Conservation (phyloP, 2,329 filamentous ascomycete genomes). For the Sporothrix humicola region DNA sequence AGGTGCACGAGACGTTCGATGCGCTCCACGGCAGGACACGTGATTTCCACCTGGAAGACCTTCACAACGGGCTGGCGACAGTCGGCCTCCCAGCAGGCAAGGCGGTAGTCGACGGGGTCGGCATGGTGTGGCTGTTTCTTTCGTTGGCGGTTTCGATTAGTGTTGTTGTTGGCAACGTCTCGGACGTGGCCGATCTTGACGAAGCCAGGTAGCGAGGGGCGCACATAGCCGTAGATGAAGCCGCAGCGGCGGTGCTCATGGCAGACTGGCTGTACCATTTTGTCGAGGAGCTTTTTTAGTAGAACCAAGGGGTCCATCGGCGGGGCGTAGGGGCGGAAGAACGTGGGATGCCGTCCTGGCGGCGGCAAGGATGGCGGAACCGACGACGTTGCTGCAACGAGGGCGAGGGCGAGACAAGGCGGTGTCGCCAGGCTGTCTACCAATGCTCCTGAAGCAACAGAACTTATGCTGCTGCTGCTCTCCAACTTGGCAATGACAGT, state of each 20-base stretch:
- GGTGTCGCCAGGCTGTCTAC: not conserved
- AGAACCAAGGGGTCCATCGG: not conserved
- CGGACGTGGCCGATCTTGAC: constrained; percentile 12
- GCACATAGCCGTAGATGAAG: constrained; percentile 17
- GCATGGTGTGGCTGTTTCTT: not conserved
- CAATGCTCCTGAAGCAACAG: not conserved
- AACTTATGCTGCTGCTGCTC: not conserved
- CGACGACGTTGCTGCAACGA: constrained; percentile 6
- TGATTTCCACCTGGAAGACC: constrained; percentile 16
- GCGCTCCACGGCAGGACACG: constrained; percentile 2
- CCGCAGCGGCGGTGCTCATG: constrained; percentile 5
- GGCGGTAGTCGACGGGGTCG: constrained; percentile 8
- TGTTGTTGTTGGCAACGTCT: not conserved
- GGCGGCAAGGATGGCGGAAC: not conserved
- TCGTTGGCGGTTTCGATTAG: not conserved
- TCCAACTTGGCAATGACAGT: not conserved
- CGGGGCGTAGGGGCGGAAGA: constrained; percentile 1
- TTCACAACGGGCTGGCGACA: constrained; percentile 1
- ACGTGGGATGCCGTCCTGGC: not conserved
- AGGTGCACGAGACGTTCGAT: constrained; percentile 11
- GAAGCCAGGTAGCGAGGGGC: constrained; percentile 1
- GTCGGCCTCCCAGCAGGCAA: constrained; percentile 4
- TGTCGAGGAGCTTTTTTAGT: constrained; percentile 6
- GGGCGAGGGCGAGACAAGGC: not conserved
- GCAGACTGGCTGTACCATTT: not conserved